Base-by-base conservation (phyloP, 192 early-diverging fungal genomes). In the Podila epigama region DNA sequence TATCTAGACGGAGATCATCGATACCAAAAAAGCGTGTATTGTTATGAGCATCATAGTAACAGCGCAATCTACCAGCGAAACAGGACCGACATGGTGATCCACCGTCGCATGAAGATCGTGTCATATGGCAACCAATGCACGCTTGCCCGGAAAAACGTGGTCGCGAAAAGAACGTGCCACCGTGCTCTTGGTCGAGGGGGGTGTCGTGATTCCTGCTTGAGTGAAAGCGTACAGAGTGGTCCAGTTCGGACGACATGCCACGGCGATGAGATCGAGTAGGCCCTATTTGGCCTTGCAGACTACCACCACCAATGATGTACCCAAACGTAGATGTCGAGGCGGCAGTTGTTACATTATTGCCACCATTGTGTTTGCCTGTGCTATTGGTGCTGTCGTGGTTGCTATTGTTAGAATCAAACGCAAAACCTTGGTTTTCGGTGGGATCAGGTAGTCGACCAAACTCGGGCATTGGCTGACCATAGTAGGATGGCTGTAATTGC, bases 21-120 rank as follows among this genome's bases (percentile, higher is more conserved):
- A 77, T 77, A 4, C 66, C 66, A 64, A 77, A 77, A 56, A 77
- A 77, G 16, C 60, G 59, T 13, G 65, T 68, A 51, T 77, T 77
- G 37, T 68, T 77, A 37, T 77, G 54, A 8, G 59, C 73, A 22
- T 77, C 73, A 13, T 77, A 77, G 29, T 68, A 59, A 13, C 73
- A 77, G 5, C 73, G 73, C 22, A 63, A 31, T 53, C 60, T 55
- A 55, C 41, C 67, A 31, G 57, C 2, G 41, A 52, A 18, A 44
- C 73, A 77, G 3, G 66, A 22, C 11, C 60, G 60, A 29, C 73
- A 77, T 8, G 73, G 73, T 1, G 73, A 77, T 27, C 73, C 73
- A 33, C 73, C 66, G 31, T 77, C 73, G 29, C 73, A 77, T 18
- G 65, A 18, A 0, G 41, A 33, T 50, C 40, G 61, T 10, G 66